A percentile compares a stretch with the other conserved stretches of the same genome.
These are phyloP conservation scores for Scheffersomyces spartinae DNA, from an alignment of 805 yeast genomes.

Conservation along the genomic window DNA sequence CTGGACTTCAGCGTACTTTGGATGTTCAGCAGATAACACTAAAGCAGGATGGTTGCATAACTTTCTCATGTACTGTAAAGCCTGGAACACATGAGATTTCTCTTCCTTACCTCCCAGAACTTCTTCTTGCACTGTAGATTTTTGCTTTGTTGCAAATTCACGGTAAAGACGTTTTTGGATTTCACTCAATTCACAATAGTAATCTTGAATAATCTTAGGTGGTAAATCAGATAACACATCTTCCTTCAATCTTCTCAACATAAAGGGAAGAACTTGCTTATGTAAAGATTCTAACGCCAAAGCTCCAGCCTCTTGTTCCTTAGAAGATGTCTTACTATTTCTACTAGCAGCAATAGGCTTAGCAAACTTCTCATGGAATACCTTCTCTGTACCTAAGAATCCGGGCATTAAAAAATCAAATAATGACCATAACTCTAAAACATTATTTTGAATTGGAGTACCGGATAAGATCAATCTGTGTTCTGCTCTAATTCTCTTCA, in stretches of 20 bases:
- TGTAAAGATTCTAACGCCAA: constrained; percentile 91
- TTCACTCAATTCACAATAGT: constrained; percentile 91
- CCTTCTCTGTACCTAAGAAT: constrained; percentile 87
- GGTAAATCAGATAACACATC: constrained; percentile 94
- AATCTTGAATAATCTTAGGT: constrained; percentile 96
- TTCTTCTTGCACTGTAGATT: constrained; percentile 55
- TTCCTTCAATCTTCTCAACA: constrained; percentile 91
- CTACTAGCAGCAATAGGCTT: constrained; percentile 94
- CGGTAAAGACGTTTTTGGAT: constrained; percentile 79
- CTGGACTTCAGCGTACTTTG: constrained; percentile 62
- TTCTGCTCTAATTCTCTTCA: constrained; percentile 70
- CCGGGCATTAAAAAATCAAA: constrained; percentile 99
- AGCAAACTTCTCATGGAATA: constrained; percentile 91
- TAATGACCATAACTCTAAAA: constrained; percentile 91
- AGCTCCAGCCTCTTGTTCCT: constrained; percentile 96
- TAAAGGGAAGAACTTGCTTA: constrained; percentile 92
- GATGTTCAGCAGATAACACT: constrained; percentile 74
- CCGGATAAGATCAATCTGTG: constrained; percentile 90
- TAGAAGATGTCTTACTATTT: constrained; percentile 76
- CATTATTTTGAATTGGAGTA: constrained; percentile 97
- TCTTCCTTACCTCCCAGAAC: constrained; percentile 39
- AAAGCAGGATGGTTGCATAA: constrained; percentile 94
- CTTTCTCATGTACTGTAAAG: constrained; percentile 93
- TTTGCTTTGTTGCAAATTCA: constrained; percentile 83
- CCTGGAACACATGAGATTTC: constrained; percentile 93